Evolutionary conservation across 768 basidiomycete genomes (phyloP), one percentile per base, ranked within the genome.

Genomic region (Auricularia heimuer): DNA sequence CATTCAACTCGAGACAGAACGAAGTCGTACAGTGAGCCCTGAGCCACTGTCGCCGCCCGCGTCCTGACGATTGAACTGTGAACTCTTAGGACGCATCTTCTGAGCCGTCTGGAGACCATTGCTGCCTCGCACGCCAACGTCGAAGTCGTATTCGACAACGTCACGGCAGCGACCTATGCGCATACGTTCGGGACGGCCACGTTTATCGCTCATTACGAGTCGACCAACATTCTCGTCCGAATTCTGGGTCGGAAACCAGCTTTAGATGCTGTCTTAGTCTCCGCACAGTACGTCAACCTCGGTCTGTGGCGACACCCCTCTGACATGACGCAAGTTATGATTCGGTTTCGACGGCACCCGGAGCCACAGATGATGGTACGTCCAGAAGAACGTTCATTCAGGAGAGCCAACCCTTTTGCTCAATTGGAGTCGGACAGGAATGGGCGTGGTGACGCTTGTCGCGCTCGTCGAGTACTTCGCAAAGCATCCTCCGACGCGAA

Each of bases 1-100:
- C 91, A 0, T 90, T 85, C 75, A 85, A 88, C 70, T 90, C 89
- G 1, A 88, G 86, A 74, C 82, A 84, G 18, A 94, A 93, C 70
- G 87, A 89, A 68, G 69, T 79, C 34, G 87, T 60, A 10, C 47
- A 51, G 47, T 51, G 16, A 16, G 47, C 16, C 11, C 16, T 18
- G 47, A 14, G 12, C 39, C 7, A 16, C 47, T 1, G 14, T 18
- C 11, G 18, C 21, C 21, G 47, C 47, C 11, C 21, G 47, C 21
- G 18, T 51, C 21, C 47, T 51, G 14, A 16, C 4, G 2, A 18
- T 18, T 51, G 11, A 8, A 16, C 18, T 1, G 18, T 29, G 29
- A 29, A 29, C 29, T 91, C 12, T 14, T 33, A 84, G 82, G 62
- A 71, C 74, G 0, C 86, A 85, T 71, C 74, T 94, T 37, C 75